Percentiles rank a stretch among this genome's conserved stretches.
These are phyloP conservation scores for Baorangia bicolor DNA, from an alignment of 768 basidiomycete species.

Conservation along the genomic window DNA sequence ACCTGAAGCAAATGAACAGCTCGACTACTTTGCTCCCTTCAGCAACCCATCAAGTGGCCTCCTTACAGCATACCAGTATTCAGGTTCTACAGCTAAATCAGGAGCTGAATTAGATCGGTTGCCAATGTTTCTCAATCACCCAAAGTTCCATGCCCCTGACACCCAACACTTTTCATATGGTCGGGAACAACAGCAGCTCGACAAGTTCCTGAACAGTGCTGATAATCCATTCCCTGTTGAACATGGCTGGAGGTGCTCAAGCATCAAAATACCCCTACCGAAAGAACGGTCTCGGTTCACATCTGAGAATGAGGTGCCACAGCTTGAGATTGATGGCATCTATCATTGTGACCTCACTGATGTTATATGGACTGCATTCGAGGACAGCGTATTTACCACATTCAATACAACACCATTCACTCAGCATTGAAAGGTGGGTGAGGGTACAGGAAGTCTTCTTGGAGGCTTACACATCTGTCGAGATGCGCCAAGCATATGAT, in stretches of 20 bases:
- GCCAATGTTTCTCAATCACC: constrained; percentile 21
- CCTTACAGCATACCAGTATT: constrained; percentile 33
- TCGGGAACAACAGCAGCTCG: too few relatives aligned
- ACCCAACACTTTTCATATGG: too few relatives aligned
- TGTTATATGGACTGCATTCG: too few relatives aligned
- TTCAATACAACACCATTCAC: neutral
- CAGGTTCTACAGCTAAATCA: constrained; percentile 28
- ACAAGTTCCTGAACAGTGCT: neutral
- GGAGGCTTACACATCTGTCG: neutral
- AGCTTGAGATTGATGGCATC: neutral
- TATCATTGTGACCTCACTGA: constrained; percentile 3
- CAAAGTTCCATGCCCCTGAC: constrained; percentile 20
- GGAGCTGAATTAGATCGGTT: constrained; percentile 25
- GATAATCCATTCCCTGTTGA: neutral
- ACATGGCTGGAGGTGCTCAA: constrained; percentile 2
- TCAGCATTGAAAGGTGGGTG: neutral
- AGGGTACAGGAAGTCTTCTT: neutral
- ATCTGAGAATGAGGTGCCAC: neutral
- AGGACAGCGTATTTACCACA: too few relatives aligned
- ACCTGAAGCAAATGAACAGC: too few relatives aligned
- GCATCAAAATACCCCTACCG: neutral
- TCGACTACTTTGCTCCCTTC: too few relatives aligned
- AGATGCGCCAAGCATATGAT: neutral
- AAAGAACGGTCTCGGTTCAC: neutral
- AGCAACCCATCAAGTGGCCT: constrained; percentile 15